A percentile compares a stretch with the other conserved stretches of the same genome.
Conservation (phyloP, 225 moss, liverwort and hornwort genomes). For the Anthoceros angustus region DNA sequence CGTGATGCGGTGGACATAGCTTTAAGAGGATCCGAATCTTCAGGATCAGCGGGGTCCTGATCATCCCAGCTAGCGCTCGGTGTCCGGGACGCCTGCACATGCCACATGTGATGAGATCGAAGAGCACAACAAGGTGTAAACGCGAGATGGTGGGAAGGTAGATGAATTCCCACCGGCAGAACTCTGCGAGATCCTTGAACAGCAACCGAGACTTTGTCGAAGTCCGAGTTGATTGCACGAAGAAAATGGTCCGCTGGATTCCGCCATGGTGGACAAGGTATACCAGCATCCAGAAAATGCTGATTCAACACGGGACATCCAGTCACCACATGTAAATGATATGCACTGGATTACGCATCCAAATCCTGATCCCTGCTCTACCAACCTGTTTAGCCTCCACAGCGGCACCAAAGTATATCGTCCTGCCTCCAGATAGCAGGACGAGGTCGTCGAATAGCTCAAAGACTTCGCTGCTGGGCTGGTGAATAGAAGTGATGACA, state of each 20-base stretch:
- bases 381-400: conserved; percentile 49
- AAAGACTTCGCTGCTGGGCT: conserved; percentile 92
- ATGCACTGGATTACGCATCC: too few relatives aligned
- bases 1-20: background rate
- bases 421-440: conserved; percentile 58
- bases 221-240: conserved; percentile 73
- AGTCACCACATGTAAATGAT: too few relatives aligned
- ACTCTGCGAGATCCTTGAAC: conserved; percentile 66
- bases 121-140: background rate
- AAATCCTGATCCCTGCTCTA: background rate
- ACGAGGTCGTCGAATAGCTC: conserved; percentile 74
- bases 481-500: conserved; percentile 84
- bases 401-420: conserved; percentile 69
- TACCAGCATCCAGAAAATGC: conserved; percentile 65
- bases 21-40: background rate
- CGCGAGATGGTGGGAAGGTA: background rate
- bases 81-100: too few relatives aligned
- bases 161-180: conserved; percentile 19
- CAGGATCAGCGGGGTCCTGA: background rate
- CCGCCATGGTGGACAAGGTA: conserved; percentile 66
- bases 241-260: conserved; percentile 92
- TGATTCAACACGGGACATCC: conserved; percentile 11
- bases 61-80: too few relatives aligned
- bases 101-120: too few relatives aligned
- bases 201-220: conserved; percentile 63